phyloP scores from a whole-genome alignment of 2,329 filamentous ascomycete genomes.

The Colletotrichum limetticola region DNA sequence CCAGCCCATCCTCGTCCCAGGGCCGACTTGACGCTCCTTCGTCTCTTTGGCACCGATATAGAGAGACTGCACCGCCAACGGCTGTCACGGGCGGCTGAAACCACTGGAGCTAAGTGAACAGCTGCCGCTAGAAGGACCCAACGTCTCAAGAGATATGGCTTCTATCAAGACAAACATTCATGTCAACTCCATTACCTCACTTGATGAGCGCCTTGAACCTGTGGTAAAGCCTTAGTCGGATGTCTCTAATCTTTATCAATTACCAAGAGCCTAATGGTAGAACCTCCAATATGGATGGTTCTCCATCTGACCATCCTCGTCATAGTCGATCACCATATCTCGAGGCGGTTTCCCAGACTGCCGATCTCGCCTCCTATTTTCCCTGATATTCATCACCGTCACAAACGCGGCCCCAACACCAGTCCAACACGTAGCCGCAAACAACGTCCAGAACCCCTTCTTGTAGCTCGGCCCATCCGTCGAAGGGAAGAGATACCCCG shows the following conservation, averaged over 20 bases:
- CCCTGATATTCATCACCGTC: constrained; percentile 30
- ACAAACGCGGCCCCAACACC: constrained; percentile 19
- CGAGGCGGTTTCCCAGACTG: constrained; percentile 18
- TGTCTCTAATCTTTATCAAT: neutral
- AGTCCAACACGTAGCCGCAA: constrained; percentile 28
- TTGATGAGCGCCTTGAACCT: neutral
- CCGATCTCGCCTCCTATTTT: constrained; percentile 36
- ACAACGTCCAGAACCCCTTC: constrained; percentile 28
- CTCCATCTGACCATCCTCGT: constrained; percentile 28
- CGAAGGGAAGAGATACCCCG: constrained; percentile 20
- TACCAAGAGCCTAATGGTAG: neutral
- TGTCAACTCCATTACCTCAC: neutral
- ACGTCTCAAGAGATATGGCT: too few species aligned
- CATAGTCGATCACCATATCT: constrained; percentile 18
- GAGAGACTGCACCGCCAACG: too few species aligned
- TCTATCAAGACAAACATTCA: too few species aligned
- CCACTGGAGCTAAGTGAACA: neutral
- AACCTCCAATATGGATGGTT: constrained; percentile 28
- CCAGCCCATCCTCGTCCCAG: too few species aligned
- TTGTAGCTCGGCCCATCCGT: constrained; percentile 19
- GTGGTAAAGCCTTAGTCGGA: neutral
- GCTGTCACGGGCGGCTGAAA: too few species aligned
- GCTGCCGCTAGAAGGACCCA: neutral
- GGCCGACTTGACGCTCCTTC: too few species aligned
- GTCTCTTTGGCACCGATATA: too few species aligned